Evolutionary conservation across 306 rosid genomes (phyloP).

Genomic region (Morella rubra): DNA sequence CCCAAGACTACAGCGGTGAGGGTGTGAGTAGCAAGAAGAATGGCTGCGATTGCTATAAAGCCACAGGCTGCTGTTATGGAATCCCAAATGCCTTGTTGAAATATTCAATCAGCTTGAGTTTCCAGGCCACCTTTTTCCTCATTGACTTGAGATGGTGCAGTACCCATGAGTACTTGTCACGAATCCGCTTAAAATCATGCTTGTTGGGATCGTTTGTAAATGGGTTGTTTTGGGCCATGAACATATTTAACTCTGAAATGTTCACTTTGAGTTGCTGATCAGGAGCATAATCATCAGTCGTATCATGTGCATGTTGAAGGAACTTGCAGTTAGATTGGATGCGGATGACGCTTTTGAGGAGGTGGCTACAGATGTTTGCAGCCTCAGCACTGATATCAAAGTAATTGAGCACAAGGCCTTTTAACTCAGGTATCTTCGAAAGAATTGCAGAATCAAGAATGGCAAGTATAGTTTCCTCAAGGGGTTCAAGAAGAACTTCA

Average conservation of each 20-base stretch:
- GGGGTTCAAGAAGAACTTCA: constrained; percentile 50
- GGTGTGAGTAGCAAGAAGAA: constrained; percentile 39
- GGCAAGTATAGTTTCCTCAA: constrained; percentile 39
- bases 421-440: constrained; percentile 37
- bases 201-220: constrained; percentile 28
- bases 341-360: constrained; percentile 45
- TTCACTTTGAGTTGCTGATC: constrained; percentile 16
- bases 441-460: constrained; percentile 44
- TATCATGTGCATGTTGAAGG: constrained; percentile 31
- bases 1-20: constrained; percentile 29
- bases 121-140: constrained; percentile 48
- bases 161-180: constrained; percentile 33
- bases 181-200: constrained; percentile 40
- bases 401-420: constrained; percentile 45
- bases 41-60: constrained; percentile 27
- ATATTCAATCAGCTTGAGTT: constrained; percentile 34
- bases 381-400: constrained; percentile 62
- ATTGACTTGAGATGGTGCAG: constrained; percentile 35
- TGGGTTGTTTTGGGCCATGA: constrained; percentile 35
- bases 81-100: constrained; percentile 32
- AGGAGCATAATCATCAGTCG: constrained; percentile 25
- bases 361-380: constrained; percentile 46
- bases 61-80: constrained; percentile 42
- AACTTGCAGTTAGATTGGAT: constrained; percentile 32
- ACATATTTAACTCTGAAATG: constrained; percentile 32